Evolutionary conservation across 176 grass and related monocot species (phyloP).

Genomic region (Themeda triandra): DNA sequence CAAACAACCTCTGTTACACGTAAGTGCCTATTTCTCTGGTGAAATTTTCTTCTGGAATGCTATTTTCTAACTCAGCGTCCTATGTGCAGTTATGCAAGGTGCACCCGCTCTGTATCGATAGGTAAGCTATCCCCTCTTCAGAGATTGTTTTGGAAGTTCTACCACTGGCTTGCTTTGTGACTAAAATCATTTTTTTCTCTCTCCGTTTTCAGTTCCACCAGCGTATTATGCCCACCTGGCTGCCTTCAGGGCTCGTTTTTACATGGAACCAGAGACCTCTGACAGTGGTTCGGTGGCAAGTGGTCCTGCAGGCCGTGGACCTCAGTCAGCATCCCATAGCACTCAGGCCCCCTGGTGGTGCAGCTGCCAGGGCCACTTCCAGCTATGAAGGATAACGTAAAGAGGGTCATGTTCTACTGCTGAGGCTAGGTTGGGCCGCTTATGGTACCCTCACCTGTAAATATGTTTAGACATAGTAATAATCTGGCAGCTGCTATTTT

Average conservation of each 20-base stretch:
- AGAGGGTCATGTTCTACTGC: slow-evolving; percentile 75
- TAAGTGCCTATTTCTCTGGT: slow-evolving; percentile 16
- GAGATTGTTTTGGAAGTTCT: neutral
- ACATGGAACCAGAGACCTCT: slow-evolving; percentile 64
- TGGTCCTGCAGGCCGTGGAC: slow-evolving; percentile 37
- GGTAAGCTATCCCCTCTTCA: slow-evolving; percentile 30
- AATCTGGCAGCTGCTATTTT: neutral
- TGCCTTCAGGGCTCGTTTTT: slow-evolving; percentile 63
- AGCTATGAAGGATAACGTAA: slow-evolving; percentile 53
- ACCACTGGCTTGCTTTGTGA: neutral
- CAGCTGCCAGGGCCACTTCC: slow-evolving; percentile 58
- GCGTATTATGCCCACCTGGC: slow-evolving; percentile 68
- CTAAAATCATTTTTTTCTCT: neutral
- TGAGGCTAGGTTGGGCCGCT: slow-evolving; percentile 4
- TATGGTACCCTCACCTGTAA: neutral
- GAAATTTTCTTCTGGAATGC: neutral
- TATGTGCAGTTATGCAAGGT: slow-evolving; percentile 62
- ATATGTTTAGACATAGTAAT: slow-evolving; percentile 22
- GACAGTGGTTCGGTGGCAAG: slow-evolving; percentile 39
- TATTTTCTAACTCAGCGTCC: slow-evolving; percentile 3
- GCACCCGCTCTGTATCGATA: slow-evolving; percentile 66
- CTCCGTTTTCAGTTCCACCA: slow-evolving; percentile 51
- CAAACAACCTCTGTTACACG: slow-evolving; percentile 84
- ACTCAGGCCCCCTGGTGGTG: slow-evolving; percentile 14
- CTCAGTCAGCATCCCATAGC: slow-evolving; percentile 6